Evolutionary conservation across 2,329 filamentous ascomycete species (phyloP).

Genomic region (Fusarium sp.): DNA sequence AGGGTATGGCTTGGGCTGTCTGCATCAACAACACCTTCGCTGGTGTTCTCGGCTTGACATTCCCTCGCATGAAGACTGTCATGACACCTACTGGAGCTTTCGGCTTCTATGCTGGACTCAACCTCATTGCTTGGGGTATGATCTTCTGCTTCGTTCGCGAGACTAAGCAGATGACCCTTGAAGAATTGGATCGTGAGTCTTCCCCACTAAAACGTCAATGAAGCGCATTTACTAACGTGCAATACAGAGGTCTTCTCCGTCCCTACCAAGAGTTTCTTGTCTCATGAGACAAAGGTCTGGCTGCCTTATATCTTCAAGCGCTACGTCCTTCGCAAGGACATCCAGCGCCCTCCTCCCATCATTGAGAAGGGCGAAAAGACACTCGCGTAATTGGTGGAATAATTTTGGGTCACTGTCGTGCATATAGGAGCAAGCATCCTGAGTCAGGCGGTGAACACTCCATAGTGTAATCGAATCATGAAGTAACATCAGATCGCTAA

Average conservation of each 20-base stretch:
- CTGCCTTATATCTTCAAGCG: conserved; percentile 37
- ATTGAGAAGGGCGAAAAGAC: conserved; percentile 19
- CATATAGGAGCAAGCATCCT: background rate
- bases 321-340: conserved; percentile 9
- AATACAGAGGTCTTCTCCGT: conserved; percentile 54
- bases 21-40: conserved; percentile 67
- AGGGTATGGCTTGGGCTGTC: conserved; percentile 71
- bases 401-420: background rate
- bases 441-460: background rate
- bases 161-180: conserved; percentile 63
- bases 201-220: rapidly evolving
- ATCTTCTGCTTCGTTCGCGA: conserved; percentile 61
- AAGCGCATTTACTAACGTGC: background rate
- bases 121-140: conserved; percentile 62
- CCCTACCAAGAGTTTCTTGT: conserved; percentile 53
- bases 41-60: conserved; percentile 60
- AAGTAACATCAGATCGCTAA: background rate
- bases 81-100: conserved; percentile 53
- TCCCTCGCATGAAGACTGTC: conserved; percentile 54
- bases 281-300: conserved; percentile 43
- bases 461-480: background rate
- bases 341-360: conserved; percentile 1
- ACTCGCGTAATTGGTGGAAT: background rate
- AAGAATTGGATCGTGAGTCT: conserved; percentile 56
- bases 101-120: conserved; percentile 65